Percentiles rank a stretch among this genome's conserved stretches.
Conservation (phyloP, 257 asterid genomes). For the Solanum stenotomum region DNA sequence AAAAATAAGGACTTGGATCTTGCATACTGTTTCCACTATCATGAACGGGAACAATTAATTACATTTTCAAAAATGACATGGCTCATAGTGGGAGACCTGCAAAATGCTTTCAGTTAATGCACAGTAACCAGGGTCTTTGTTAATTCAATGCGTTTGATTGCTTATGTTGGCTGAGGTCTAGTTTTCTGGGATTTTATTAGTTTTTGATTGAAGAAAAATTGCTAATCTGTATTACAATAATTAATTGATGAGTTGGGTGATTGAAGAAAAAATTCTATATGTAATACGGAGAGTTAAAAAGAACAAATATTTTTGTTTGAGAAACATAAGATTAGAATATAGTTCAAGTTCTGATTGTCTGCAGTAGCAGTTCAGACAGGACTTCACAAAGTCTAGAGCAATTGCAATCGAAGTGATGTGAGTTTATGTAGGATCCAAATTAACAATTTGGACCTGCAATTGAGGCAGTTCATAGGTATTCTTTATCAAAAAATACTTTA, state of each 20-base stretch:
- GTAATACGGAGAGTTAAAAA: not conserved
- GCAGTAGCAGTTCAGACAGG: not conserved
- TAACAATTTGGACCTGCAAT: not conserved
- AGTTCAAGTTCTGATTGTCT: not conserved
- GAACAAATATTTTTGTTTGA: not conserved
- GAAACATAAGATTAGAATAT: not conserved
- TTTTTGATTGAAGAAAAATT: not conserved
- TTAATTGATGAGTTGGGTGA: not conserved
- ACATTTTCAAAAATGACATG: not conserved
- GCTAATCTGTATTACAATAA: not conserved
- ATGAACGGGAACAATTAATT: not conserved
- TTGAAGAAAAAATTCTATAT: not conserved
- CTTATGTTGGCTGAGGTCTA: not conserved
- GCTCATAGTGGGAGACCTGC: not conserved
- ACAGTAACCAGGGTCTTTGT: not conserved
- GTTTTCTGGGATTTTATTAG: not conserved
- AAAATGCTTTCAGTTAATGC: not conserved
- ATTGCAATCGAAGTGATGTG: not conserved
- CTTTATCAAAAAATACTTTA: not conserved
- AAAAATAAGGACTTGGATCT: not conserved
- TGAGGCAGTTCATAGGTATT: not conserved
- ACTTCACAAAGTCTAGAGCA: not conserved
- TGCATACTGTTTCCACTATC: not conserved
- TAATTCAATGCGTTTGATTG: not conserved
- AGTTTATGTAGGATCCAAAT: not conserved